Conservation (phyloP, 2,329 filamentous ascomycete species). For the Monascus ruber region DNA sequence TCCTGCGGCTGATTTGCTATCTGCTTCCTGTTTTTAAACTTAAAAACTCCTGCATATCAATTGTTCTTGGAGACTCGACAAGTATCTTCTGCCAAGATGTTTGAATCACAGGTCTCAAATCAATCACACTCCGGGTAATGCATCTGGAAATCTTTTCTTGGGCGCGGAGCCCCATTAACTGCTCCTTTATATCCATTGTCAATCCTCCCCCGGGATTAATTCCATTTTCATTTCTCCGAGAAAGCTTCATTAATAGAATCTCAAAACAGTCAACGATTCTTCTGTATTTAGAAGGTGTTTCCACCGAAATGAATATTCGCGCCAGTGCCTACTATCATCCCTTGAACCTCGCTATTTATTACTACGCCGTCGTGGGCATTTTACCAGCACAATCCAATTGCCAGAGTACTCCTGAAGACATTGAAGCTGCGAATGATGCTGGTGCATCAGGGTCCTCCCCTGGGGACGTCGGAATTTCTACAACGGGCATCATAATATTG, state of each 20-base stretch:
- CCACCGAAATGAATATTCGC: no score
- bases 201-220: no score
- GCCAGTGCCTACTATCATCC: no score
- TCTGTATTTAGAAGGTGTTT: no score
- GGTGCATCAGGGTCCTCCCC: conserved; percentile 56
- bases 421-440: conserved; percentile 30
- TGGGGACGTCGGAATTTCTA: conserved; percentile 53
- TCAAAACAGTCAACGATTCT: no score
- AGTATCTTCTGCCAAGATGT: neutral
- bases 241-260: no score
- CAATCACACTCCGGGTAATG: neutral
- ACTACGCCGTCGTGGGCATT: no score
- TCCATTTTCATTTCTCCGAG: no score
- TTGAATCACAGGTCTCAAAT: neutral
- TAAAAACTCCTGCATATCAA: neutral
- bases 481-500: conserved; percentile 61
- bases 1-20: neutral
- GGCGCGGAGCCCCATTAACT: no score
- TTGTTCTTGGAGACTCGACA: neutral
- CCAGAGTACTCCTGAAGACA: neutral
- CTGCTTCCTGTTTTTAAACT: neutral
- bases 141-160: no score
- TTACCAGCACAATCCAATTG: no score
- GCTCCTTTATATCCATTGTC: no score
- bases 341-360: neutral